Base-by-base conservation (phyloP, 2,329 filamentous ascomycete species). In the Cryphonectria carpinicola region DNA sequence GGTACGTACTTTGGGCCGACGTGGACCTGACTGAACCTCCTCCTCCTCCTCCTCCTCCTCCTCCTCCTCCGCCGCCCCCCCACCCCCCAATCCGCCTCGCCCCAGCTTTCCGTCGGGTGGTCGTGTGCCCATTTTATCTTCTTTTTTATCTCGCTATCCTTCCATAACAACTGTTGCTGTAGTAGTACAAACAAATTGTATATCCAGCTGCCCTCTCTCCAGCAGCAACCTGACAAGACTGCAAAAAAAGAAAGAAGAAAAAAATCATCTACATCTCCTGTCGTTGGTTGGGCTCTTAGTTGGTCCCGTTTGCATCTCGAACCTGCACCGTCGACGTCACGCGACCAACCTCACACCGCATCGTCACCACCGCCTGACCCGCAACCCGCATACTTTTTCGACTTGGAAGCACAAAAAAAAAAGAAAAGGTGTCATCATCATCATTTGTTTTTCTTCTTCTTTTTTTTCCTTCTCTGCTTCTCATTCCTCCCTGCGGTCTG, bases 311-410 rank as follows among this genome's bases (percentile, higher is more conserved):
- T 56, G n/a, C 52, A 56, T 56, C 52, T 56, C 11, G 13, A 32
- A 32, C n/a, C 25, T 28, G 4, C 11, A 28, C 3, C 25, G n/a
- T 56, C n/a, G n/a, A 25, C n/a, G 14, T 58, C 54, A 58, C 54
- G 54, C 54, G 54, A 58, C 25, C 54, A 58, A 58, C 54, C 54
- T 58, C 25, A 25, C 54, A 58, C 54, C 54, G 28, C 54, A 58
- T 32, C 54, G n/a, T 32, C 54, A 58, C 25, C 54, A 32, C 54
- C 13, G 14, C 14, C 25, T 58, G 28, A 56, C 25, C 25, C 52
- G n/a, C 52, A 56, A 28, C 52, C 52, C 5, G 25, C 52, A 46
- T 32, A 32, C 32, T 32, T 32, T 28, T 28, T 28, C 46, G 22
- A n/a, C 46, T 10, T n/a, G 1, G 5, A 58, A 3, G 14, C 7